Conservation (phyloP, 1,139 yeast genomes). For the Yamadazyma atlantica region DNA sequence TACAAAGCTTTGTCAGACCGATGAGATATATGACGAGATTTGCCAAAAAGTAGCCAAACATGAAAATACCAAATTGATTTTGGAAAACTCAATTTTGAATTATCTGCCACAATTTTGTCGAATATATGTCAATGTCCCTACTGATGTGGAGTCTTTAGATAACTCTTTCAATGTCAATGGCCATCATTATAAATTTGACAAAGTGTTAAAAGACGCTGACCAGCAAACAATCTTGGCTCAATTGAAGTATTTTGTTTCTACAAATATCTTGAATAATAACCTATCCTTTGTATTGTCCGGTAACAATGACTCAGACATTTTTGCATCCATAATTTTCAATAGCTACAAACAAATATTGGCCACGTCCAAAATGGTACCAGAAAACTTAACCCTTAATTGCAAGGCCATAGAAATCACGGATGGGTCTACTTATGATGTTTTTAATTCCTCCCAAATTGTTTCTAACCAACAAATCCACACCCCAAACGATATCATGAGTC, state of each 20-base stretch:
- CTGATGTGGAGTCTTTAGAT: neutral
- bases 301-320: constrained; percentile 5
- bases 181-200: constrained; percentile 19
- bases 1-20: constrained; percentile 8
- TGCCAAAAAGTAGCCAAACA: constrained; percentile 21
- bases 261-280: constrained; percentile 7
- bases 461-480: constrained; percentile 2
- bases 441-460: constrained; percentile 11
- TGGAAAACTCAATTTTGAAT: constrained; percentile 56
- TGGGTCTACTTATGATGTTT: constrained; percentile 8
- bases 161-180: constrained; percentile 4
- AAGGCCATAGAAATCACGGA: constrained; percentile 13
- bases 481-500: constrained; percentile 8
- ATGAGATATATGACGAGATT: constrained; percentile 12
- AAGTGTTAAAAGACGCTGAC: constrained; percentile 14
- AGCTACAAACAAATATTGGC: constrained; percentile 12
- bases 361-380: no score
- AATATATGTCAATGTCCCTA: constrained; percentile 24
- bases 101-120: constrained; percentile 34
- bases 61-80: constrained; percentile 32
- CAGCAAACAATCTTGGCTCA: constrained; percentile 10
- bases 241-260: constrained; percentile 8
- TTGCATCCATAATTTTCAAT: constrained; percentile 9
- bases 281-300: constrained; percentile 13
- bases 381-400: constrained; percentile 6